Percentiles rank a stretch among this genome's conserved stretches.
Evolutionary conservation across 192 early-diverging fungal species (phyloP).

Genomic region (Coemansia sp.): DNA sequence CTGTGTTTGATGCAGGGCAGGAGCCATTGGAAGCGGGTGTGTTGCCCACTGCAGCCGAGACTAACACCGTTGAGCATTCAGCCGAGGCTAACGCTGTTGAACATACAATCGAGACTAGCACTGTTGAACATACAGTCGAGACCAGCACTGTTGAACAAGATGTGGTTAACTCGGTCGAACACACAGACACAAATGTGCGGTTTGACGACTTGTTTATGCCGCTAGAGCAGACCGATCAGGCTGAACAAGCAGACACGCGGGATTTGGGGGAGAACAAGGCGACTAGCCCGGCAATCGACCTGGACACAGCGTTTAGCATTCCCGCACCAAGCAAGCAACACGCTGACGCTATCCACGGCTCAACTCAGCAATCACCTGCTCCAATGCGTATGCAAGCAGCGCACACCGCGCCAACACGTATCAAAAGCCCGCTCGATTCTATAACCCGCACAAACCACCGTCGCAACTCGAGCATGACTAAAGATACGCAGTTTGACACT

Average conservation of each 20-base stretch:
- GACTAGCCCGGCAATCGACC: conserved; percentile 9
- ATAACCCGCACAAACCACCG: conserved; percentile 11
- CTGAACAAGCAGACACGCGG: background rate
- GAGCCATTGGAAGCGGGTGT: background rate
- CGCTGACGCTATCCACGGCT: no score
- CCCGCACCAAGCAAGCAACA: conserved; percentile 8
- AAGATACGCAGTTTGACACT: background rate
- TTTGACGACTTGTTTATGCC: conserved; percentile 25
- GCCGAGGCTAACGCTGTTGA: no score
- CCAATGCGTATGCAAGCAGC: background rate
- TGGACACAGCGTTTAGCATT: conserved; percentile 43
- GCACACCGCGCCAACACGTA: background rate
- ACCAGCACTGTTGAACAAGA: no score
- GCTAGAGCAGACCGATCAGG: background rate
- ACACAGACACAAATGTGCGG: no score
- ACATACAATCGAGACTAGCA: no score
- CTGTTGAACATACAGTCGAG: no score
- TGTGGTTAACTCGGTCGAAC: no score
- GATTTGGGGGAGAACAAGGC: background rate
- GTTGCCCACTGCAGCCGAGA: background rate
- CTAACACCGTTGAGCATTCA: background rate
- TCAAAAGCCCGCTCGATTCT: background rate
- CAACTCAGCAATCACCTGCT: background rate
- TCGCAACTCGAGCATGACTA: conserved; percentile 28
- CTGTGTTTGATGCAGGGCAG: no score